Evolutionary conservation across 2,329 filamentous ascomycete species (phyloP), one percentile per base, ranked within the genome.

Genomic region (Diaporthe citriasiana): DNA sequence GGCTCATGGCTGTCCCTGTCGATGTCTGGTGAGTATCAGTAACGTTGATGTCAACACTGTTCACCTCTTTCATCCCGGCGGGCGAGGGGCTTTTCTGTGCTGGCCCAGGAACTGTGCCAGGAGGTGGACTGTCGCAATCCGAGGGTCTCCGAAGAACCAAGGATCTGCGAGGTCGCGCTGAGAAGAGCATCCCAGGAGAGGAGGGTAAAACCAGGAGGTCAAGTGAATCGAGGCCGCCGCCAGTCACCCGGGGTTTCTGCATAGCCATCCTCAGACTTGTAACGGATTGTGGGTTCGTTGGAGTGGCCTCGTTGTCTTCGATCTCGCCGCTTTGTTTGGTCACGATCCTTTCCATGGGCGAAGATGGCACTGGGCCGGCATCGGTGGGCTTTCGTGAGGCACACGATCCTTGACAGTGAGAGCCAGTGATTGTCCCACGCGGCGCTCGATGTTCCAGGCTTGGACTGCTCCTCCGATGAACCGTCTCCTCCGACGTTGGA

Each of bases 401-500:
- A 63, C 56, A 63, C 17, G 38, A 33, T 30, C 68, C 60, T 51
- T 72, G 63, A 33, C 72, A 71, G n/a, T 69, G 72, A 50, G 68
- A 71, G 13, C 53, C 40, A n/a, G 45, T 35, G 45, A 71, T 59
- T n/a, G 53, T 56, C 19, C 53, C 47, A 25, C 53, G 65, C 13
- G 53, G 60, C 55, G 66, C 68, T 55, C 15, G 50, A 9, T 55
- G 17, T 9, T 55, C 71, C 53, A 70, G 47, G 25, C 38, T 56
- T 6, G 53, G 60, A 22, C 72, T 75, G 66, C 45, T 38, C 68
- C 70, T 74, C 47, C 72, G 68, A 35, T 74, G 69, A 25, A 75
- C 74, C 6, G 74, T 75, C 72, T 72, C 74, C 53, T 75, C 74
- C n/a, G 74, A 75, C 30, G 74, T 51, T 50, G 63, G 68, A 15